These are phyloP conservation scores for Neophaeococcomyces aloes DNA, from an alignment of 2,329 filamentous ascomycete species.

Conservation along the genomic window DNA sequence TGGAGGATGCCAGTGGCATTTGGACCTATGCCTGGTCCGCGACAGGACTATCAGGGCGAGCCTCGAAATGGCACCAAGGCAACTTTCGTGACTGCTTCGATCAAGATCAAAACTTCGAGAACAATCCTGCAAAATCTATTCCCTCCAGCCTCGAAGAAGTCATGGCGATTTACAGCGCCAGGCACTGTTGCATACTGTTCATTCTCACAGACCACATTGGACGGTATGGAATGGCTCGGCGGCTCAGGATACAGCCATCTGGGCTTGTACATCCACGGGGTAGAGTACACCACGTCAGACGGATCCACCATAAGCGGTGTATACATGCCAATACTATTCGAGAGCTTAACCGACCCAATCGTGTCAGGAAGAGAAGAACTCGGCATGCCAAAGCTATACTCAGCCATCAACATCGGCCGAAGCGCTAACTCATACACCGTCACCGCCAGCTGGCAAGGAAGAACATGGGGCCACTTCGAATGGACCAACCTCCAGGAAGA, in stretches of 20 bases:
- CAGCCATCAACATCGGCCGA: conserved; percentile 38
- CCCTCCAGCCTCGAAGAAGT: conserved; percentile 30
- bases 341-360: conserved; percentile 50
- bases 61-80: conserved; percentile 23
- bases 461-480: conserved; percentile 32
- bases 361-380: conserved; percentile 50
- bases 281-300: conserved; percentile 44
- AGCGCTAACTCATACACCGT: conserved; percentile 30
- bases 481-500: conserved; percentile 27
- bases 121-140: conserved; percentile 42
- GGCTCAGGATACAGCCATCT: conserved; percentile 49
- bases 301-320: conserved; percentile 41
- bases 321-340: conserved; percentile 49
- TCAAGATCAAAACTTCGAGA: conserved; percentile 43
- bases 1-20: conserved; percentile 39
- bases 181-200: conserved; percentile 38
- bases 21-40: conserved; percentile 38
- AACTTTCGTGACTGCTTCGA: conserved; percentile 36
- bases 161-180: conserved; percentile 34
- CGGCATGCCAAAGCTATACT: conserved; percentile 51
- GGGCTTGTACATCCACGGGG: conserved; percentile 53
- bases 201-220: conserved; percentile 33
- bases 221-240: conserved; percentile 50
- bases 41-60: conserved; percentile 29
- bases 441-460: conserved; percentile 34